Evolutionary conservation across 495 filamentous ascomycete species (phyloP).

Genomic region (Friedmanniomyces simplex): DNA sequence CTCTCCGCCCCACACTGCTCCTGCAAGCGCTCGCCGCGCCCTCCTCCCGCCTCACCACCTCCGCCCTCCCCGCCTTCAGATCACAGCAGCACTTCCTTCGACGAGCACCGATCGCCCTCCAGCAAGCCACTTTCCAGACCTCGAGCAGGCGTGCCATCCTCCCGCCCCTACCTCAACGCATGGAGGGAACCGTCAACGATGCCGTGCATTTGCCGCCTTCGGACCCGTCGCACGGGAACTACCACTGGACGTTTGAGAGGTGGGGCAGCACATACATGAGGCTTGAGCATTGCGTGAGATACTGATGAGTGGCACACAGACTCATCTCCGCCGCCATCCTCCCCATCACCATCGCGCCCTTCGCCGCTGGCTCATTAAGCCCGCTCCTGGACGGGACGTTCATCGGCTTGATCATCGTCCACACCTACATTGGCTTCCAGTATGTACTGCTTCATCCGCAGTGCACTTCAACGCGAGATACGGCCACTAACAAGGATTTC

Average conservation of each 20-base stretch:
- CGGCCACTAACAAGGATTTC: not conserved
- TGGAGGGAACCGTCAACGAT: slow-evolving; percentile 59
- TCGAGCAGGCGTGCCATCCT: slow-evolving; percentile 31
- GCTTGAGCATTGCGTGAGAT: not conserved
- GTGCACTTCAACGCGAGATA: not conserved
- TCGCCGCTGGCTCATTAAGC: slow-evolving; percentile 83
- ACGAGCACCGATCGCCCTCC: slow-evolving; percentile 18
- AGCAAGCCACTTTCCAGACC: slow-evolving; percentile 36
- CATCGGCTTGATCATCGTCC: slow-evolving; percentile 71
- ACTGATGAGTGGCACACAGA: slow-evolving; percentile 28
- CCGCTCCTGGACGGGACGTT: slow-evolving; percentile 78
- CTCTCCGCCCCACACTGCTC: slow-evolving; percentile 29
- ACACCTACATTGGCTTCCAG: slow-evolving; percentile 93
- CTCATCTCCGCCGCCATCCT: slow-evolving; percentile 66
- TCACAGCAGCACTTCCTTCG: slow-evolving; percentile 14
- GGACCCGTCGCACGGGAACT: slow-evolving; percentile 73
- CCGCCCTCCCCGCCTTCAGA: slow-evolving; percentile 21
- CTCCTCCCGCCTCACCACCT: slow-evolving; percentile 21
- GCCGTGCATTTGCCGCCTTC: slow-evolving; percentile 61
- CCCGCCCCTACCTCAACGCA: slow-evolving; percentile 36
- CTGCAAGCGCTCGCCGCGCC: slow-evolving; percentile 25
- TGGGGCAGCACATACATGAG: slow-evolving; percentile 25
- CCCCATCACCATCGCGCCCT: slow-evolving; percentile 80
- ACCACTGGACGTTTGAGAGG: slow-evolving; percentile 98
- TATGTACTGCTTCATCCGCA: slow-evolving; percentile 29